Percentiles rank a stretch among this genome's conserved stretches.
phyloP scores from a whole-genome alignment of 139 green algal species.

The Closterium sp. region DNA sequence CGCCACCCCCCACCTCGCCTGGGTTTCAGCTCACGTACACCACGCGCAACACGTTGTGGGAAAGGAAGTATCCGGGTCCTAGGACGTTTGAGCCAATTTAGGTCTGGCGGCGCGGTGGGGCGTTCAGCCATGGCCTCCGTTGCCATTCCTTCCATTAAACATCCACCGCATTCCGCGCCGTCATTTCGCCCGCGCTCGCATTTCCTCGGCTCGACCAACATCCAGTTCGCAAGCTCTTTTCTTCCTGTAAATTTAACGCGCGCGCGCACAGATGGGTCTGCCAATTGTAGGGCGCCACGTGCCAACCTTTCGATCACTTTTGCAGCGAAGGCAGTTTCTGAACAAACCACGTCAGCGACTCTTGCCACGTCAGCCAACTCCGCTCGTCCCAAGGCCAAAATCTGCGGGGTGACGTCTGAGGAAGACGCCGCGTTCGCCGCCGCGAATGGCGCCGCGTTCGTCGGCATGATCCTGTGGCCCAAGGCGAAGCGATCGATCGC shows the following conservation, averaged over 20 bases:
- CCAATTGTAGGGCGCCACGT: not conserved
- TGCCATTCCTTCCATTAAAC: not conserved
- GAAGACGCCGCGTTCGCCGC: constrained; percentile 53
- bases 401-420: constrained; percentile 56
- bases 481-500: constrained; percentile 48
- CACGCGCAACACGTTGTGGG: no score
- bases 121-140: not conserved
- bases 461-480: constrained; percentile 63
- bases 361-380: not conserved
- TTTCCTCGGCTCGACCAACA: not conserved
- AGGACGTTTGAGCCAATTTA: no score
- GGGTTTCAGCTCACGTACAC: no score
- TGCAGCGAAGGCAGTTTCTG: not conserved
- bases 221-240: not conserved
- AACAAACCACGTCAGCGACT: not conserved
- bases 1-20: no score
- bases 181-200: not conserved
- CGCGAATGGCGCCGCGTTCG: constrained; percentile 46
- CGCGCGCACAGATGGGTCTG: not conserved
- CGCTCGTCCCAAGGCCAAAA: constrained; percentile 47
- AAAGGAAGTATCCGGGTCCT: no score
- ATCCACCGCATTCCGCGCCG: not conserved
- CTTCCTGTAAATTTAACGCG: not conserved
- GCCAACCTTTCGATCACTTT: not conserved
- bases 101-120: not conserved